Percentiles rank a stretch among this genome's conserved stretches.
These are phyloP conservation scores for Penicillium dipodomyicola DNA, from an alignment of 495 filamentous ascomycete species.

Conservation along the genomic window DNA sequence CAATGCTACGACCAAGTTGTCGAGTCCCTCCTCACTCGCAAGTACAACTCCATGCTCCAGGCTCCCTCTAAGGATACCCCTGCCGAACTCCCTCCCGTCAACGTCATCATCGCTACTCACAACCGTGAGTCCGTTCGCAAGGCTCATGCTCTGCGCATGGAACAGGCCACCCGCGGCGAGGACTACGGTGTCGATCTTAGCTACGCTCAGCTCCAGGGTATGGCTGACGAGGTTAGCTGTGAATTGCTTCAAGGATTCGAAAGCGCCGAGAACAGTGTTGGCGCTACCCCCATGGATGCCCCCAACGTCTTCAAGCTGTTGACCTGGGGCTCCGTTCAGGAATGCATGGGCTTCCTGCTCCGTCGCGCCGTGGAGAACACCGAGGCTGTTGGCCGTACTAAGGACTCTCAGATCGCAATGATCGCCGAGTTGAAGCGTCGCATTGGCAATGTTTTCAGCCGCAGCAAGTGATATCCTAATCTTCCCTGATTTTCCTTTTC, in stretches of 20 bases:
- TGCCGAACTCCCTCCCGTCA: constrained; percentile 57
- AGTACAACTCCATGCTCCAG: constrained; percentile 52
- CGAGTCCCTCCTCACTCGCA: constrained; percentile 54
- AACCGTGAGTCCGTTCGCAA: constrained; percentile 78
- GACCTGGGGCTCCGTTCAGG: constrained; percentile 85
- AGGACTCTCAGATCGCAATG: constrained; percentile 73
- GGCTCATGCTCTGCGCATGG: constrained; percentile 58
- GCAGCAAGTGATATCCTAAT: constrained; percentile 20
- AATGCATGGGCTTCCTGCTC: constrained; percentile 92
- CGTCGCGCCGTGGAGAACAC: constrained; percentile 87
- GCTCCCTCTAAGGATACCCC: constrained; percentile 30
- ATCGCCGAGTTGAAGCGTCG: constrained; percentile 66
- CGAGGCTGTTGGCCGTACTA: constrained; percentile 78
- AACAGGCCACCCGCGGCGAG: constrained; percentile 46
- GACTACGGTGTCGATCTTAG: constrained; percentile 57
- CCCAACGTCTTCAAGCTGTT: constrained; percentile 81
- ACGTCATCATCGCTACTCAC: constrained; percentile 85
- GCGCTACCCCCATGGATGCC: constrained; percentile 35
- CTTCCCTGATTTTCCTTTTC: constrained; percentile 8
- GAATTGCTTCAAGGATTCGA: constrained; percentile 64
- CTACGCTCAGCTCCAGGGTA: constrained; percentile 91
- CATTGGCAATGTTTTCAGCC: constrained; percentile 43
- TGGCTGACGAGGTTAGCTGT: constrained; percentile 94
- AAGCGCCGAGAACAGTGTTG: constrained; percentile 24
- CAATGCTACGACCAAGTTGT: constrained; percentile 60